Conservation (phyloP, 345 rosid species). For the Hibiscus syriacus region DNA sequence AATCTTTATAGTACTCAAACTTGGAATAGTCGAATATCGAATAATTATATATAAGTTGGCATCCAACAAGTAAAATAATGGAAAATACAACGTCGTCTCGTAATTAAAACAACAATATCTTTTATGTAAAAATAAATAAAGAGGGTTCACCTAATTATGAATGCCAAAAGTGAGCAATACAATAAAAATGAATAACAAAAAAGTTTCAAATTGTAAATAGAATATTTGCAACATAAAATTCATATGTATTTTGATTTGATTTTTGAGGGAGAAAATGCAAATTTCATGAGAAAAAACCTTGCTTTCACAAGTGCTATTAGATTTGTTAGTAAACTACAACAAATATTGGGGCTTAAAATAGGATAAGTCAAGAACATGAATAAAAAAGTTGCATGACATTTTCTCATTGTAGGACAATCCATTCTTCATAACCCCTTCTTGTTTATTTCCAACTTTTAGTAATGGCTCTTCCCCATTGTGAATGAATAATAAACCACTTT, state of each 20-base stretch:
- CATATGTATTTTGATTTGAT: background rate
- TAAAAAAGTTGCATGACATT: background rate
- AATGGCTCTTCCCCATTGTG: background rate
- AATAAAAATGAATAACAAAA: background rate
- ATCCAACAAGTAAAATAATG: too few relatives aligned
- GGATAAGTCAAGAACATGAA: conserved; percentile 1
- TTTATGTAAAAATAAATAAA: background rate
- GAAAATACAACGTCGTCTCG: background rate
- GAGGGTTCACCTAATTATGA: background rate
- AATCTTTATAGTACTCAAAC: too few relatives aligned
- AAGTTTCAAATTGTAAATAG: background rate
- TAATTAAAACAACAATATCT: background rate
- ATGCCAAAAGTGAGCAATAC: conserved; percentile 10
- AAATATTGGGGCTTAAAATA: background rate
- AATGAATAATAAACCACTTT: background rate
- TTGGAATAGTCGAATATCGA: too few relatives aligned
- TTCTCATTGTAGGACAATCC: background rate
- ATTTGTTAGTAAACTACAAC: background rate
- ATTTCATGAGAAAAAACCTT: background rate
- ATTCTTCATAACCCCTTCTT: background rate
- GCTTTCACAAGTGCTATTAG: background rate
- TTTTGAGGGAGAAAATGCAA: background rate
- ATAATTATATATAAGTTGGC: too few relatives aligned
- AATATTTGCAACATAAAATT: background rate
- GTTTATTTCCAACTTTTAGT: background rate